Evolutionary conservation across 805 yeast species (phyloP).

Genomic region (Debaryomyces prosopidis): DNA sequence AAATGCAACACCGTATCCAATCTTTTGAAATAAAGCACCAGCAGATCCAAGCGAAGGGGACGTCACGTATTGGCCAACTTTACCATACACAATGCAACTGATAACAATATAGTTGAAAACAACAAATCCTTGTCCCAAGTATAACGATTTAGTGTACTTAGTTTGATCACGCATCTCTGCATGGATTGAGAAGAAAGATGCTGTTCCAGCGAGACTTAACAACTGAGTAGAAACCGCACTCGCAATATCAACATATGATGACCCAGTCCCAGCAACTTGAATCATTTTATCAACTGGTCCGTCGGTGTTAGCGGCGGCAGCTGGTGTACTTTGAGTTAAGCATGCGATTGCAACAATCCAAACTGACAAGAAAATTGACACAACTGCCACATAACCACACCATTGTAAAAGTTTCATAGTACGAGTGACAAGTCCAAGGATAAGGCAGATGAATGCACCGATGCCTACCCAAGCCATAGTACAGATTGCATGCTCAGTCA

Average conservation of each 20-base stretch:
- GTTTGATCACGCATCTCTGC: constrained; percentile 12
- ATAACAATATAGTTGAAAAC: constrained; percentile 9
- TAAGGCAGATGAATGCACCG: constrained; percentile 7
- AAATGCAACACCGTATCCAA: constrained; percentile 9
- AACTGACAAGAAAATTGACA: constrained; percentile 4
- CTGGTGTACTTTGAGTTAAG: constrained; percentile 7
- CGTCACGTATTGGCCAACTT: constrained; percentile 10
- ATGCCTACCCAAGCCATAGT: constrained; percentile 8
- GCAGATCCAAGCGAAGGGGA: constrained; percentile 14
- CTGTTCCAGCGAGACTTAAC: constrained; percentile 9
- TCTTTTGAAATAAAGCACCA: constrained; percentile 9
- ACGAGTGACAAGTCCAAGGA: constrained; percentile 6
- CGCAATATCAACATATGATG: constrained; percentile 6
- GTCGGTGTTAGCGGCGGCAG: constrained; percentile 4
- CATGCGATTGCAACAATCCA: constrained; percentile 12
- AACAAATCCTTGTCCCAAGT: constrained; percentile 11
- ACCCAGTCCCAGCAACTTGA: constrained; percentile 3
- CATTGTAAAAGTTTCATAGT: constrained; percentile 9
- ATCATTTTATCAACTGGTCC: constrained; percentile 7
- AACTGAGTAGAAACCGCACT: constrained; percentile 9
- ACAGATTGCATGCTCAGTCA: constrained; percentile 8
- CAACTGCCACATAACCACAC: constrained; percentile 9
- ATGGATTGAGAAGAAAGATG: constrained; percentile 10
- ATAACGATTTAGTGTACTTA: constrained; percentile 7
- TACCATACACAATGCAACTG: constrained; percentile 10